Evolutionary conservation across 2,329 filamentous ascomycete species (phyloP).

Genomic region (Pseudohalonectria lignicola): DNA sequence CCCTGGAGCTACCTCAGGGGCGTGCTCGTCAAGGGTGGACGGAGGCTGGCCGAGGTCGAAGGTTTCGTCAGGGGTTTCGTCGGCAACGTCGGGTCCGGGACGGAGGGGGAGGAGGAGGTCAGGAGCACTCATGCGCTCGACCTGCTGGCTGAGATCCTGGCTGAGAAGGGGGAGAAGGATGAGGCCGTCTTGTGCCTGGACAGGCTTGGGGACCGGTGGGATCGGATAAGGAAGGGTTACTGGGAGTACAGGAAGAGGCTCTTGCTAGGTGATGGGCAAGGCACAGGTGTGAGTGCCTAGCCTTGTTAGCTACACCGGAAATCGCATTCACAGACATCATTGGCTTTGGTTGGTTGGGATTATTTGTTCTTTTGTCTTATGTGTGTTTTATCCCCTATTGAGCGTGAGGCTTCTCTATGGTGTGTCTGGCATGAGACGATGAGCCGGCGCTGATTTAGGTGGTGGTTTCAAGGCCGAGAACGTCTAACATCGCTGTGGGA

Average conservation of each 20-base stretch:
- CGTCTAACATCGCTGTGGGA: no score
- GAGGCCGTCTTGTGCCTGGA: slow-evolving; percentile 60
- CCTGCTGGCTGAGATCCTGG: slow-evolving; percentile 58
- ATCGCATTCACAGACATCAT: no score
- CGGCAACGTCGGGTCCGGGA: slow-evolving; percentile 35
- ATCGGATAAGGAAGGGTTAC: slow-evolving; percentile 83
- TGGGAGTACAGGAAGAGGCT: slow-evolving; percentile 67
- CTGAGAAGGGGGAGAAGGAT: slow-evolving; percentile 40
- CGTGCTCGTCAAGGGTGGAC: slow-evolving; percentile 55
- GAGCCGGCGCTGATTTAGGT: no score
- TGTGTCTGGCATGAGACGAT: no score
- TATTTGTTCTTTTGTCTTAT: no score
- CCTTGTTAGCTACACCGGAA: no score
- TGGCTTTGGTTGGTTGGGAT: no score
- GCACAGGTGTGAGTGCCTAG: no score
- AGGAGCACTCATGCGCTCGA: slow-evolving; percentile 59
- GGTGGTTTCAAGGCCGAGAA: no score
- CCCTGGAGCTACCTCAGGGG: slow-evolving; percentile 88
- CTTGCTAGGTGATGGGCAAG: slow-evolving; percentile 17
- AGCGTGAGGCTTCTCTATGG: no score
- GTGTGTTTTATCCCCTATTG: no score
- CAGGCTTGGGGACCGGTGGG: slow-evolving; percentile 73
- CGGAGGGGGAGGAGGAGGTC: slow-evolving; percentile 36
- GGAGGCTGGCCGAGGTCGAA: slow-evolving; percentile 31
- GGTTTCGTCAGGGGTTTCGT: slow-evolving; percentile 41